Percentiles rank a stretch among this genome's conserved stretches.
These are phyloP conservation scores for Penicillium expansum DNA, from an alignment of 2,329 filamentous ascomycete species.

Conservation along the genomic window DNA sequence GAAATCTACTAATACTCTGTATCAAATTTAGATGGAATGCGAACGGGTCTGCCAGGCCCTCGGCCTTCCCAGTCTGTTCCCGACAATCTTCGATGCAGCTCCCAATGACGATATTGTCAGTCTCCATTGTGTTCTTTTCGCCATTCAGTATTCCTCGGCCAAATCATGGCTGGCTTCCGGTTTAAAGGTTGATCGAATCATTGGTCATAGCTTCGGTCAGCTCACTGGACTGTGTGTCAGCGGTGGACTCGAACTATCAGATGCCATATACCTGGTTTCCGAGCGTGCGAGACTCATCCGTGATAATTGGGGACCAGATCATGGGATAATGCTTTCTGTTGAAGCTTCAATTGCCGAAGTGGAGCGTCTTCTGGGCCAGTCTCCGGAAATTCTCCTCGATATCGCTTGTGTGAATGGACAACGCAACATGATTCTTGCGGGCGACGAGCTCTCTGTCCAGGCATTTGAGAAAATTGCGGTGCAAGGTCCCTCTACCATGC, in stretches of 20 bases:
- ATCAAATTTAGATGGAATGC: constrained; percentile 33
- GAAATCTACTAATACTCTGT: too few species aligned
- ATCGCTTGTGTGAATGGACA: too few species aligned
- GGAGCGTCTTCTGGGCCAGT: too few species aligned
- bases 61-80: constrained; percentile 35
- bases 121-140: constrained; percentile 40
- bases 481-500: too few species aligned
- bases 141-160: constrained; percentile 41
- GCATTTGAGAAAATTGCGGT: too few species aligned
- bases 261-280: background rate
- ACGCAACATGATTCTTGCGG: too few species aligned
- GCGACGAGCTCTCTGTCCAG: too few species aligned
- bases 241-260: background rate
- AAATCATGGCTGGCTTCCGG: constrained; percentile 41
- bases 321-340: too few species aligned
- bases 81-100: constrained; percentile 19
- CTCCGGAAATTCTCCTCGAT: too few species aligned
- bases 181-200: constrained; percentile 30
- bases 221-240: constrained; percentile 38
- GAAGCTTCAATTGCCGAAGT: too few species aligned
- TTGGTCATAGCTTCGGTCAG: constrained; percentile 44
- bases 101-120: constrained; percentile 22
- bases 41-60: constrained; percentile 25
- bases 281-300: background rate
- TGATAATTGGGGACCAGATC: background rate